Conservation (phyloP, 768 basidiomycete genomes). For the Nevesoporus exiguus region DNA sequence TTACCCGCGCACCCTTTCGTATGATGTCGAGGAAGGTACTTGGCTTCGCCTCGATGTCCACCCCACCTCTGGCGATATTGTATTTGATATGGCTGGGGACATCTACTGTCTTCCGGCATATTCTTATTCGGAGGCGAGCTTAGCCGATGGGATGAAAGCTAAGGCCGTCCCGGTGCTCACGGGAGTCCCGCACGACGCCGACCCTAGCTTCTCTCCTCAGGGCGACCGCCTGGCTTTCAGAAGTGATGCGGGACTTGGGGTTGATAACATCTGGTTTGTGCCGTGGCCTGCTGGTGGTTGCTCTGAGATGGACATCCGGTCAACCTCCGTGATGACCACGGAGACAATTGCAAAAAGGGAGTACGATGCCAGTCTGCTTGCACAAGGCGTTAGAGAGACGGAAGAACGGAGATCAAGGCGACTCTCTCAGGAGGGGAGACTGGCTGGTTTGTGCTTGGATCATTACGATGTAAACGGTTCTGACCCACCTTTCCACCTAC, state of each 20-base stretch:
- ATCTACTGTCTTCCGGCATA: slow-evolving; percentile 62
- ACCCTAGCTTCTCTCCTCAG: slow-evolving; percentile 69
- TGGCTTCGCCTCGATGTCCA: slow-evolving; percentile 75
- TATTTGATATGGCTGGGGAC: slow-evolving; percentile 75
- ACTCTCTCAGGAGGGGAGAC: slow-evolving; percentile 56
- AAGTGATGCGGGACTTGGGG: slow-evolving; percentile 68
- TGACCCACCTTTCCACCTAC: slow-evolving; percentile 4
- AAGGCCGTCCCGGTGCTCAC: slow-evolving; percentile 56
- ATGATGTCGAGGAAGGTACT: slow-evolving; percentile 70
- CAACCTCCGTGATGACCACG: slow-evolving; percentile 31
- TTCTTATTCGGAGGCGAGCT: slow-evolving; percentile 33
- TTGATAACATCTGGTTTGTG: slow-evolving; percentile 73
- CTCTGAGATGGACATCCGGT: slow-evolving; percentile 52
- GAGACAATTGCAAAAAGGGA: slow-evolving; percentile 36
- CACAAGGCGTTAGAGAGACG: slow-evolving; percentile 50
- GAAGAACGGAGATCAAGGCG: slow-evolving; percentile 43
- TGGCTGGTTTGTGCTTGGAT: slow-evolving; percentile 33
- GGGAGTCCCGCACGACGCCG: slow-evolving; percentile 67
- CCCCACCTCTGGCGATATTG: slow-evolving; percentile 63
- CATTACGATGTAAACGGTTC: background rate
- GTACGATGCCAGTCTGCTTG: slow-evolving; percentile 46
- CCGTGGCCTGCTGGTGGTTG: slow-evolving; percentile 58
- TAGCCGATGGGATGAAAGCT: slow-evolving; percentile 22
- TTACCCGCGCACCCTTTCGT: slow-evolving; percentile 62
- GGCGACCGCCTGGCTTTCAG: slow-evolving; percentile 64